Conservation (phyloP, 805 yeast species). For the Wickerhamomyces pijperi region DNA sequence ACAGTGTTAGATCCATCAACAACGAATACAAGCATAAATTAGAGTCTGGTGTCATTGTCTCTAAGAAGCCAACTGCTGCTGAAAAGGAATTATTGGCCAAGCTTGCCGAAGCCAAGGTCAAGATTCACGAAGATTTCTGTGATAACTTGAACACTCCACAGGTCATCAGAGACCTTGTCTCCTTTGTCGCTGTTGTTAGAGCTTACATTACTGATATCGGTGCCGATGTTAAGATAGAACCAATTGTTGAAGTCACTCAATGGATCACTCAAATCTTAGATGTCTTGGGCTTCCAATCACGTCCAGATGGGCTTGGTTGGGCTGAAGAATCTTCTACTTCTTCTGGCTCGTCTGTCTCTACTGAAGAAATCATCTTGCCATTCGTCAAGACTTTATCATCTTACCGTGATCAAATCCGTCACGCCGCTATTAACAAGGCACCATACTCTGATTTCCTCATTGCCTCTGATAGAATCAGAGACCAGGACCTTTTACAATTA, state of each 20-base stretch:
- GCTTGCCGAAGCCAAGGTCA: constrained; percentile 39
- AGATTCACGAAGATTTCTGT: constrained; percentile 70
- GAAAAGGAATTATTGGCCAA: constrained; percentile 49
- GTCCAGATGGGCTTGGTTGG: constrained; percentile 79
- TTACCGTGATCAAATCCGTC: constrained; percentile 77
- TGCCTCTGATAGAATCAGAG: constrained; percentile 69
- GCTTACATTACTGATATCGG: constrained; percentile 54
- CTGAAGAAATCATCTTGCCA: constrained; percentile 70
- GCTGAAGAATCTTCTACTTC: constrained; percentile 24
- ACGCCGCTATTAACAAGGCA: constrained; percentile 54
- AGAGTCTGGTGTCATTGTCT: constrained; percentile 36
- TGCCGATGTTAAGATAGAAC: constrained; percentile 48
- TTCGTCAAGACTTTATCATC: constrained; percentile 64
- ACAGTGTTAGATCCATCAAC: constrained; percentile 72
- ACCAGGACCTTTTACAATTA: constrained; percentile 55
- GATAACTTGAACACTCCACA: constrained; percentile 79
- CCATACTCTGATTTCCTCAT: constrained; percentile 40
- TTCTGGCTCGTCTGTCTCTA: constrained; percentile 15
- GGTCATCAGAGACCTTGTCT: constrained; percentile 55
- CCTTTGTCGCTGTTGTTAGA: constrained; percentile 61
- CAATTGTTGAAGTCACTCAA: constrained; percentile 47
- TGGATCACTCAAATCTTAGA: constrained; percentile 64
- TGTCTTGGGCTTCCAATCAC: constrained; percentile 65
- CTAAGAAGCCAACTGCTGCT: constrained; percentile 44
- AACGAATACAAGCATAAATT: constrained; percentile 48